Evolutionary conservation across 2,329 filamentous ascomycete genomes (phyloP).

Genomic region (Dactylellina cionopaga): DNA sequence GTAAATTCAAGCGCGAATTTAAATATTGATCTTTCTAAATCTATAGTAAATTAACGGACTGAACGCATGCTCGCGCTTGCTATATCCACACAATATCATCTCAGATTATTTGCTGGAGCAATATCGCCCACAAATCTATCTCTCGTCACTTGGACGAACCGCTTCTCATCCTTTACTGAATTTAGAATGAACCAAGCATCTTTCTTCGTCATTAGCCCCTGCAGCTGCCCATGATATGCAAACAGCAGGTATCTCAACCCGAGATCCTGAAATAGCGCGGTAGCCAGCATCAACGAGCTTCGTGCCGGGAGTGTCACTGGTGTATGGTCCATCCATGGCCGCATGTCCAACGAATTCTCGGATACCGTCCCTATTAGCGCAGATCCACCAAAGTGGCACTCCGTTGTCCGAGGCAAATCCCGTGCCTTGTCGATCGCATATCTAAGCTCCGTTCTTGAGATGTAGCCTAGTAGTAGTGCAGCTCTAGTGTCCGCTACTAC

Average conservation of each 20-base stretch:
- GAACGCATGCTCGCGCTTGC: background rate
- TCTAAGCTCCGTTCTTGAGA: constrained; percentile 86
- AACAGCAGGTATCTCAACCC: constrained; percentile 91
- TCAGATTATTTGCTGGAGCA: background rate
- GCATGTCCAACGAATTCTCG: constrained; percentile 74
- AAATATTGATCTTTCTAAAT: too few relatives aligned
- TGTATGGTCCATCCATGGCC: constrained; percentile 99
- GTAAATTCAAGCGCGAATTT: too few relatives aligned
- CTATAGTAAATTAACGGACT: too few relatives aligned
- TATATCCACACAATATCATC: constrained; percentile 5
- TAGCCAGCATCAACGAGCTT: constrained; percentile 81
- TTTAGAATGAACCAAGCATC: constrained; percentile 95
- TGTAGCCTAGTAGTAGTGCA: constrained; percentile 87
- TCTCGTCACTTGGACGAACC: constrained; percentile 60
- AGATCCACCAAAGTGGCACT: constrained; percentile 82
- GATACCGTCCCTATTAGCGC: constrained; percentile 38
- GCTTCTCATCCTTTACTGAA: constrained; percentile 71
- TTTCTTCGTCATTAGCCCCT: constrained; percentile 93
- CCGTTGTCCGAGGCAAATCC: constrained; percentile 58
- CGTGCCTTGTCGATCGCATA: constrained; percentile 79
- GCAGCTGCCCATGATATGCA: constrained; percentile 79
- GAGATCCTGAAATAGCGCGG: constrained; percentile 93
- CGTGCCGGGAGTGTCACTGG: constrained; percentile 86
- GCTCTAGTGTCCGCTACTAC: constrained; percentile 81
- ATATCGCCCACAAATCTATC: constrained; percentile 40